Evolutionary conservation across 139 green algal species (phyloP).

Genomic region (Bryopsis sp.): DNA sequence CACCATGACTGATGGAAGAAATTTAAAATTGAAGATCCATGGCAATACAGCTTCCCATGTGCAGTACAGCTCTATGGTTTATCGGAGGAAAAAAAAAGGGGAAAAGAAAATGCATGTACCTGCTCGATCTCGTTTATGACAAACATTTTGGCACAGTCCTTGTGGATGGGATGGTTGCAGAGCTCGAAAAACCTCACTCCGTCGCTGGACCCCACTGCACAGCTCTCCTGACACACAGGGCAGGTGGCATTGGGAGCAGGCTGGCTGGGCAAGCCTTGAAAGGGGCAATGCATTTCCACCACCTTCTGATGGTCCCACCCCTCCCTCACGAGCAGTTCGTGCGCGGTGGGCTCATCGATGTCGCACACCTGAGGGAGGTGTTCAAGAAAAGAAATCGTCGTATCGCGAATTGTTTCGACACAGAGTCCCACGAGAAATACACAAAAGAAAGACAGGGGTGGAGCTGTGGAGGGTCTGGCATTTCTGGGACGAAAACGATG

Average conservation of each 20-base stretch:
- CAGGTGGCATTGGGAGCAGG: background rate
- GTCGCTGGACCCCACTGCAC: background rate
- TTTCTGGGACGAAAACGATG: no score
- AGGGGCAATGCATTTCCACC: background rate
- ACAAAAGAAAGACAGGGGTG: no score
- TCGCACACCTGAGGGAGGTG: background rate
- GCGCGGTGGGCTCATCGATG: background rate
- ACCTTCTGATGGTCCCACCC: constrained; percentile 2
- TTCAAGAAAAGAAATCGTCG: no score
- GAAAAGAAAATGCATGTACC: no score
- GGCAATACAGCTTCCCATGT: no score
- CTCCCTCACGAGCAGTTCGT: background rate
- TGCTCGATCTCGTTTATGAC: background rate
- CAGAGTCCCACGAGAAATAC: no score
- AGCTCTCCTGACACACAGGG: background rate
- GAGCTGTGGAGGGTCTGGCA: no score
- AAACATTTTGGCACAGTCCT: background rate
- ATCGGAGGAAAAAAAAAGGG: no score
- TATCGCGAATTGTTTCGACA: no score
- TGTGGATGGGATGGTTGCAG: background rate
- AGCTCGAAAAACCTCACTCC: background rate
- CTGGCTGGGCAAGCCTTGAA: background rate
- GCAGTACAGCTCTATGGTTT: no score
- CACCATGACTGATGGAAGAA: no score
- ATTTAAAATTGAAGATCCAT: no score